Conservation (phyloP, 2,329 filamentous ascomycete species). For the Achaetomium macrosporum region DNA sequence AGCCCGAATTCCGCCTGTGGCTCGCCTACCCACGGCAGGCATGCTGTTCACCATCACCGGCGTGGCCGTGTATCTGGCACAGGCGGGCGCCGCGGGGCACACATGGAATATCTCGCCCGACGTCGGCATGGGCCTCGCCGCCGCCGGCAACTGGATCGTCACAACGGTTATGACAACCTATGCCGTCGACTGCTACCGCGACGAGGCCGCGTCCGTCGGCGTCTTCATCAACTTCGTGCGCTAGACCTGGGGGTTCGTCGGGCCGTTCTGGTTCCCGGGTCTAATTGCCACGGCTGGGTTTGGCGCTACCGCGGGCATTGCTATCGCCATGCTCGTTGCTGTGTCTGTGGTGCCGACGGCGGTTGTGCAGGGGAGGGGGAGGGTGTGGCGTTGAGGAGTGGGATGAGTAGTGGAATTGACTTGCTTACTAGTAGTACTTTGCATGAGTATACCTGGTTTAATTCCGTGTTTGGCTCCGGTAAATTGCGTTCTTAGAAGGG, state of each 20-base stretch:
- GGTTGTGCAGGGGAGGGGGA: constrained; percentile 1
- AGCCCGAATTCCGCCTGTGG: constrained; percentile 52
- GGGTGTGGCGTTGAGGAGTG: not conserved
- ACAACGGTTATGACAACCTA: constrained; percentile 57
- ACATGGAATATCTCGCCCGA: constrained; percentile 53
- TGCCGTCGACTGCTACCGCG: constrained; percentile 51
- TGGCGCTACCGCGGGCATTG: not conserved
- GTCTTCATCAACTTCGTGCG: constrained; percentile 54
- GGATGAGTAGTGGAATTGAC: not conserved
- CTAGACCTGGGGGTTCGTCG: constrained; percentile 48
- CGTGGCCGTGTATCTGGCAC: constrained; percentile 48
- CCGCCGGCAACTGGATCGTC: constrained; percentile 54
- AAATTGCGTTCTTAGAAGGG: no score
- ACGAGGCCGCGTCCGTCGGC: constrained; percentile 48
- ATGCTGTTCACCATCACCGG: constrained; percentile 46
- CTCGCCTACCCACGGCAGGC: constrained; percentile 49
- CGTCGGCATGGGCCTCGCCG: constrained; percentile 46
- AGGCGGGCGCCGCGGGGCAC: constrained; percentile 38
- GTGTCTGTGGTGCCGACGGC: constrained; percentile 4
- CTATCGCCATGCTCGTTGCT: not conserved
- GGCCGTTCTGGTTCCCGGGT: constrained; percentile 29
- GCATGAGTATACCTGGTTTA: no score
- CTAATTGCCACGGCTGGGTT: not conserved
- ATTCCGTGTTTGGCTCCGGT: no score
- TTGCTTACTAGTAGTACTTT: no score